Evolutionary conservation across 129 eudicot species (phyloP).

Genomic region (Artemisia annua): DNA sequence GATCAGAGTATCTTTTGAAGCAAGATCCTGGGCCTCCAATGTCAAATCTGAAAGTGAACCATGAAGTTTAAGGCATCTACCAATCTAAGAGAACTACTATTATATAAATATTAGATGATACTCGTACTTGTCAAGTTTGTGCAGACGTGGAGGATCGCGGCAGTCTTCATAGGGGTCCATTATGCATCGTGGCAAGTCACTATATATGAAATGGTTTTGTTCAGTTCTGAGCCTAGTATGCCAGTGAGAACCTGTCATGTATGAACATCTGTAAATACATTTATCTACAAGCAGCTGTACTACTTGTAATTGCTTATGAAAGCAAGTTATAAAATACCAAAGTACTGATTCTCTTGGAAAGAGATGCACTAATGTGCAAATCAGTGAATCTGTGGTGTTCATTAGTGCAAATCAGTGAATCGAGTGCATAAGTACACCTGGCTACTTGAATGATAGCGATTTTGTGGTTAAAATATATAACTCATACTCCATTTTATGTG

Average conservation of each 20-base stretch:
- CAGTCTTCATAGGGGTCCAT: slow-evolving; percentile 85
- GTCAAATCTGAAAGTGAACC: slow-evolving; percentile 71
- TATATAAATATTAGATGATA: neutral
- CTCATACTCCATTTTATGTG: no score
- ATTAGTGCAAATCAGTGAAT: no score
- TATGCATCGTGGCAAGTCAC: slow-evolving; percentile 84
- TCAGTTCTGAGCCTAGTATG: slow-evolving; percentile 58
- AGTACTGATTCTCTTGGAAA: no score
- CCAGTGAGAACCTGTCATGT: slow-evolving; percentile 80
- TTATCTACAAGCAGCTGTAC: no score
- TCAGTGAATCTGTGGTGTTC: no score
- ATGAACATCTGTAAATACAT: no score
- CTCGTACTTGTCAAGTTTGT: slow-evolving; percentile 85
- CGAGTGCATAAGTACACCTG: no score
- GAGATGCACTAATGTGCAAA: no score
- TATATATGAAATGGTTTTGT: slow-evolving; percentile 79
- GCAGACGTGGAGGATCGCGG: slow-evolving; percentile 76
- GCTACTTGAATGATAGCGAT: no score
- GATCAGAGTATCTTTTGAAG: slow-evolving; percentile 93
- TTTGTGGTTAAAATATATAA: no score
- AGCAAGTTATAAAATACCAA: no score
- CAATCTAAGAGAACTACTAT: slow-evolving; percentile 5
- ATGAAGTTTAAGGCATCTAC: slow-evolving; percentile 11
- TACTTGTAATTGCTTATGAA: no score
- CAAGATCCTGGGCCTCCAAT: slow-evolving; percentile 95